Conservation (phyloP, 306 rosid species). For the Dalbergia oliveri region DNA sequence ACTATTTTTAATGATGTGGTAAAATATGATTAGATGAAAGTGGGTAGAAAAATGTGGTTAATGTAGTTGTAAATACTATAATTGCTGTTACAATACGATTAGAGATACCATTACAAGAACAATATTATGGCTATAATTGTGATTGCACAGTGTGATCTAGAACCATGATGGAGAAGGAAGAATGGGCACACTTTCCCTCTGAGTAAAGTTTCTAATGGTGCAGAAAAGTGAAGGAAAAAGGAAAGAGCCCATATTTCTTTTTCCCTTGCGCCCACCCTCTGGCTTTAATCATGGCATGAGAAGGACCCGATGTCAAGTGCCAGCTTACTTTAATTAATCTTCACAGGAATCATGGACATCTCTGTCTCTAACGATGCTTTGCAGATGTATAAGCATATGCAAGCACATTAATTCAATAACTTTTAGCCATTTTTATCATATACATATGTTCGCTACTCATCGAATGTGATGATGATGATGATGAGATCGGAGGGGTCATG, state of each 20-base stretch:
- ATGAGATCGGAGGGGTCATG: constrained; percentile 25
- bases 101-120: no score
- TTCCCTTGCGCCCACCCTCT: constrained; percentile 48
- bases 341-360: constrained; percentile 65
- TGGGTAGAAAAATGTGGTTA: no score
- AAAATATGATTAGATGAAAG: no score
- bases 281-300: constrained; percentile 73
- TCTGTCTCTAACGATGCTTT: constrained; percentile 49
- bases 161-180: constrained; percentile 30
- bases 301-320: constrained; percentile 67
- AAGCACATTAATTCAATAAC: constrained; percentile 17
- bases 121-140: no score
- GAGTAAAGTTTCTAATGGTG: constrained; percentile 44
- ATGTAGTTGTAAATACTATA: no score
- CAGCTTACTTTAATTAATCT: constrained; percentile 51
- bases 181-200: constrained; percentile 51
- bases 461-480: background rate
- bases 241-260: constrained; percentile 30
- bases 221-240: constrained; percentile 49
- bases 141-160: no score
- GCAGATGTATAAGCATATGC: constrained; percentile 16
- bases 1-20: no score
- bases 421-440: constrained; percentile 9
- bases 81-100: no score
- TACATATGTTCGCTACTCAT: background rate